Evolutionary conservation across 1,284 basidiomycete species (phyloP), one percentile per base, ranked within the genome.

Genomic region (Butyriboletus appendiculatus): DNA sequence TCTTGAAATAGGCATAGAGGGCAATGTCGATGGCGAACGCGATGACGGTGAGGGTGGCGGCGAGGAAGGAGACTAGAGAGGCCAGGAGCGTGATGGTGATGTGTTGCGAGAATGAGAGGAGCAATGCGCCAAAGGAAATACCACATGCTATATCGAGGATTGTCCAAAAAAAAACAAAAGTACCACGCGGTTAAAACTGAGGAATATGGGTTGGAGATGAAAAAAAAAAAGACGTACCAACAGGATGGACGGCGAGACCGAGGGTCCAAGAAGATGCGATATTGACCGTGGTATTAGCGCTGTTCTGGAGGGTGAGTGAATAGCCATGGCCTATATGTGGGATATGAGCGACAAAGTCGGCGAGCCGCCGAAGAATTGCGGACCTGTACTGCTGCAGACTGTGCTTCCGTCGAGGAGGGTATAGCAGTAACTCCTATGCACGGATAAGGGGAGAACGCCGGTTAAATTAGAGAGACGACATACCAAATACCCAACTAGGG

Each of bases 11-110:
- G 2, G 75, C 82, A 62, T 76, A 86, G 16, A 92, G 78, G n/a
- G 86, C 85, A 60, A 92, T 85, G 67, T 92, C 88, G 64, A 86
- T 81, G 35, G 79, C 78, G 65, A 90, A 89, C 1, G 87, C 84
- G 57, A 90, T 80, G 52, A 90, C 73, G 7, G 86, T 81, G 48
- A 90, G 61, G 32, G 79, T 57, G 0, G 85, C 82, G 7, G 85
- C 86, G 50, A 90, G 74, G 78, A 88, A 87, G 15, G 89, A 78
- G 2, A 78, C 58, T 38, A 90, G 67, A 2, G 84, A 84, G 0
- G 88, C 75, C 45, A 86, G 49, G 33, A 91, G 78, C 15, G 77
- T 82, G 12, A 85, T 64, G 3, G 79, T 78, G 58, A 81, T 68
- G 66, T 86, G 82, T 37, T 77, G 76, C n/a, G 84, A 86, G 59